Conservation (phyloP, 805 yeast genomes). For the Debaryomyces tyrocola region DNA sequence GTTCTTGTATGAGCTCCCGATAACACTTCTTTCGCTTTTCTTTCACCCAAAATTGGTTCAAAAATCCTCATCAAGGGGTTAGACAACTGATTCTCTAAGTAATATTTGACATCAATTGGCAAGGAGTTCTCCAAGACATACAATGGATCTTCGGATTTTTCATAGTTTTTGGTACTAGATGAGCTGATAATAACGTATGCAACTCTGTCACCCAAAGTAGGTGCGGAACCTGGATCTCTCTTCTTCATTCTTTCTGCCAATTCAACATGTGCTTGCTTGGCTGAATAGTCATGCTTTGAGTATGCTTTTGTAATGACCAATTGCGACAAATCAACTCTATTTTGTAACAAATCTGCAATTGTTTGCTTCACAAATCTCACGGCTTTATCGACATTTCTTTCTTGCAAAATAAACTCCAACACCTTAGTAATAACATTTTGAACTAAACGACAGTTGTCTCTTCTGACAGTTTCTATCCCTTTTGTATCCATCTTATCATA, state of each 20-base stretch:
- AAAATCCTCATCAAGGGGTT: slow-evolving; percentile 93
- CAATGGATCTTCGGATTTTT: slow-evolving; percentile 95
- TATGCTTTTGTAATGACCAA: slow-evolving; percentile 91
- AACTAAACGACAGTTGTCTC: slow-evolving; percentile 95
- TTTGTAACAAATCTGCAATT: slow-evolving; percentile 87
- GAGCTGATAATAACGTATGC: slow-evolving; percentile 89
- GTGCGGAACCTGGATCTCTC: slow-evolving; percentile 97
- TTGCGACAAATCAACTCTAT: slow-evolving; percentile 88
- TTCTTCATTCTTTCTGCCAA: slow-evolving; percentile 93
- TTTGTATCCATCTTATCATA: slow-evolving; percentile 97
- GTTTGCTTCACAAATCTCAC: slow-evolving; percentile 81
- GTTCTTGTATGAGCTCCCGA: slow-evolving; percentile 84
- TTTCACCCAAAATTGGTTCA: slow-evolving; percentile 91
- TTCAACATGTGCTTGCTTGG: slow-evolving; percentile 96
- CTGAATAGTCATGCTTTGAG: slow-evolving; percentile 86
- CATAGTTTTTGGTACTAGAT: slow-evolving; percentile 84
- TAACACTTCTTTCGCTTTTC: slow-evolving; percentile 73
- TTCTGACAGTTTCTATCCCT: slow-evolving; percentile 96
- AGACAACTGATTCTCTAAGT: slow-evolving; percentile 86
- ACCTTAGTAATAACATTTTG: slow-evolving; percentile 94
- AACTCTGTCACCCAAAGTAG: slow-evolving; percentile 95
- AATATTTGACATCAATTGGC: slow-evolving; percentile 93
- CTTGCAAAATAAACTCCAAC: slow-evolving; percentile 78
- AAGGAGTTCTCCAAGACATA: slow-evolving; percentile 88
- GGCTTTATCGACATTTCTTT: slow-evolving; percentile 83